These are phyloP conservation scores for Talaromyces islandicus DNA, from an alignment of 2,329 filamentous ascomycete genomes.

Conservation along the genomic window DNA sequence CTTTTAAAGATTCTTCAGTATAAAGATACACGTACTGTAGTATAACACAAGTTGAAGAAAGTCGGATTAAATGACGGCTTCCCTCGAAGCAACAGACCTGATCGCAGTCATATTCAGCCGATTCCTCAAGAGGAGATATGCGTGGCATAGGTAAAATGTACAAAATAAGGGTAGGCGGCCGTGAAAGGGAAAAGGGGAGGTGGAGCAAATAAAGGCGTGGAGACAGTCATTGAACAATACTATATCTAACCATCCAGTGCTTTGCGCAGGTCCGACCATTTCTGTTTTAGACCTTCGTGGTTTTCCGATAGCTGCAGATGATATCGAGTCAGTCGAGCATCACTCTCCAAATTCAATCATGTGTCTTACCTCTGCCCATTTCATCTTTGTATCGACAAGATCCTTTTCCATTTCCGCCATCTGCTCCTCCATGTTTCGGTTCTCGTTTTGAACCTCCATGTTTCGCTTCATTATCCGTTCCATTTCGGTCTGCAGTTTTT, in stretches of 20 bases:
- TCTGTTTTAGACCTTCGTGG: constrained; percentile 67
- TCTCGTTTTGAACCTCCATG: constrained; percentile 89
- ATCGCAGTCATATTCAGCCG: background rate
- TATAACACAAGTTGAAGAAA: background rate
- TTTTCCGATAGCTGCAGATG: constrained; percentile 56
- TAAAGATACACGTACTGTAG: background rate
- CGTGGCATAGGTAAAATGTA: constrained; percentile 4
- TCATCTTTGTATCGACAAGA: constrained; percentile 89
- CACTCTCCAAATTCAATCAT: background rate
- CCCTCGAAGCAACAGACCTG: no score
- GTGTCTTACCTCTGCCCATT: constrained; percentile 74
- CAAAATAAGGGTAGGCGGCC: constrained; percentile 3
- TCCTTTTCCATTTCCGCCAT: constrained; percentile 87
- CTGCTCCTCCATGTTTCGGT: constrained; percentile 79
- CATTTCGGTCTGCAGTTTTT: constrained; percentile 73
- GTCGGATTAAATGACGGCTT: background rate
- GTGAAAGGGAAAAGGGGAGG: background rate
- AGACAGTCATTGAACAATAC: background rate
- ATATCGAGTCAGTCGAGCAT: constrained; percentile 7
- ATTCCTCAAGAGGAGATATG: background rate
- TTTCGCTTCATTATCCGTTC: constrained; percentile 90
- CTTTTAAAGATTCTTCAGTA: no score
- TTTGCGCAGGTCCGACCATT: constrained; percentile 67
- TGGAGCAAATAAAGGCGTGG: background rate
- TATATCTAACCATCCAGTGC: constrained; percentile 40